Conservation (phyloP, 257 asterid species). For the Solanum sejunctum region DNA sequence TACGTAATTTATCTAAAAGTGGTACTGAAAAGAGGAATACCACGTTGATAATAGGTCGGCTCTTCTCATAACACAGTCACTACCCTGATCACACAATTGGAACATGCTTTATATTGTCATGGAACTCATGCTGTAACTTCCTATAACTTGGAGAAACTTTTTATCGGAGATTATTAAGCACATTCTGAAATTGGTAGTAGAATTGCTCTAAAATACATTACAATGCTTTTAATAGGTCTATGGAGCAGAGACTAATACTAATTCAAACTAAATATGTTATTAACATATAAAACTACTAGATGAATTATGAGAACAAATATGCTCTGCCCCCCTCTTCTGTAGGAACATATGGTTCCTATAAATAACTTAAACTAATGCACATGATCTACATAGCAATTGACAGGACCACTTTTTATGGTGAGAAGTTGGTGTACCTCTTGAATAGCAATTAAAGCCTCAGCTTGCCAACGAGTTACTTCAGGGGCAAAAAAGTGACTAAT, state of each 20-base stretch:
- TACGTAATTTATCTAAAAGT: neutral
- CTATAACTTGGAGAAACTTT: neutral
- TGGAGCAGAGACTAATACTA: neutral
- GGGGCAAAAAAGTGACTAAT: constrained; percentile 36
- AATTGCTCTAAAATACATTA: neutral
- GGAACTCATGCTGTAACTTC: neutral
- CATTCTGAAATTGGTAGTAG: neutral
- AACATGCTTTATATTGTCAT: neutral
- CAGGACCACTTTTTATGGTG: constrained; percentile 1
- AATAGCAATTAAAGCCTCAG: constrained; percentile 76
- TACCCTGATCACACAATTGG: neutral
- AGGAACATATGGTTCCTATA: neutral
- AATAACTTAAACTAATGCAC: neutral
- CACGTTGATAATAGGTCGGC: neutral
- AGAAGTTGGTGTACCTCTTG: constrained; percentile 63
- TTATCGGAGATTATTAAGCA: neutral
- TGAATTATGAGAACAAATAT: neutral
- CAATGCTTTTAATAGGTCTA: neutral
- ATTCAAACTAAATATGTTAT: neutral
- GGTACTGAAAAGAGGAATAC: neutral
- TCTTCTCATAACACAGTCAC: neutral
- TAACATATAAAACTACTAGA: neutral
- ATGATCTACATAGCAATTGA: neutral
- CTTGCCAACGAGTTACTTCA: constrained; percentile 63
- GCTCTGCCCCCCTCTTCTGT: neutral